These are phyloP conservation scores for Trichophyton mentagrophytes DNA, from an alignment of 2,329 filamentous ascomycete genomes.

Conservation along the genomic window DNA sequence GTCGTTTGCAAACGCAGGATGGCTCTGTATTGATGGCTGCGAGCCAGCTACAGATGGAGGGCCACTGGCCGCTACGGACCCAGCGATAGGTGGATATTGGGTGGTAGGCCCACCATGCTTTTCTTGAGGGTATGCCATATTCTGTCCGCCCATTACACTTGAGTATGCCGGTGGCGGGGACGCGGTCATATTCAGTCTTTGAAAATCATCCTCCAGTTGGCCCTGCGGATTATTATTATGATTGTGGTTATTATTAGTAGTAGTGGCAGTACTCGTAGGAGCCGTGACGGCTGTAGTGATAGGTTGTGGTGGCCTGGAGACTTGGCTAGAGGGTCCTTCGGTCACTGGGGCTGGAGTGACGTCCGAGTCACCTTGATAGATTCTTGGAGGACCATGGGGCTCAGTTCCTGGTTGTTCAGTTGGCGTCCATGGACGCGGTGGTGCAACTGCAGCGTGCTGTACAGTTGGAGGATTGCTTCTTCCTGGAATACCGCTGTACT, in stretches of 20 bases:
- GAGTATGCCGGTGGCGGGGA: conserved; percentile 94
- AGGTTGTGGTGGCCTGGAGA: conserved; percentile 22
- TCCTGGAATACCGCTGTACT: conserved; percentile 50
- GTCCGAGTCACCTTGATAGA: conserved; percentile 75
- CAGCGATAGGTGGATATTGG: conserved; percentile 16
- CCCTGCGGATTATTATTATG: conserved; percentile 45
- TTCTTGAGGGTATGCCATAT: conserved; percentile 35
- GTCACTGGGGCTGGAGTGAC: conserved; percentile 34
- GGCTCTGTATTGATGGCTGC: conserved; percentile 37
- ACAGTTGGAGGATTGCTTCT: conserved; percentile 17
- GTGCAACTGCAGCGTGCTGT: conserved; percentile 25
- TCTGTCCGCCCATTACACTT: conserved; percentile 61
- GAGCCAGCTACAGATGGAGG: conserved; percentile 16
- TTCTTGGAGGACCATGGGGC: conserved; percentile 76
- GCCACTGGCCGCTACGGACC: conserved; percentile 10
- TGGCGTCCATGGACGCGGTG: conserved; percentile 73
- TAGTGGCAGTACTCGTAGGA: too few species aligned
- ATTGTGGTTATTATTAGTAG: conserved; percentile 19
- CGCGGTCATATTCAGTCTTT: conserved; percentile 64
- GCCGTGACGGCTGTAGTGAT: conserved; percentile 2
- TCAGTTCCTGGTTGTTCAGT: conserved; percentile 79
- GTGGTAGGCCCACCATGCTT: conserved; percentile 7
- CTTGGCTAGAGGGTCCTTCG: conserved; percentile 22
- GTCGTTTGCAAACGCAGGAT: conserved; percentile 88
- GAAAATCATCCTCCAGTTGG: conserved; percentile 67